phyloP scores from a whole-genome alignment of 2,329 filamentous ascomycete species.

The Dactylella cylindrospora region DNA sequence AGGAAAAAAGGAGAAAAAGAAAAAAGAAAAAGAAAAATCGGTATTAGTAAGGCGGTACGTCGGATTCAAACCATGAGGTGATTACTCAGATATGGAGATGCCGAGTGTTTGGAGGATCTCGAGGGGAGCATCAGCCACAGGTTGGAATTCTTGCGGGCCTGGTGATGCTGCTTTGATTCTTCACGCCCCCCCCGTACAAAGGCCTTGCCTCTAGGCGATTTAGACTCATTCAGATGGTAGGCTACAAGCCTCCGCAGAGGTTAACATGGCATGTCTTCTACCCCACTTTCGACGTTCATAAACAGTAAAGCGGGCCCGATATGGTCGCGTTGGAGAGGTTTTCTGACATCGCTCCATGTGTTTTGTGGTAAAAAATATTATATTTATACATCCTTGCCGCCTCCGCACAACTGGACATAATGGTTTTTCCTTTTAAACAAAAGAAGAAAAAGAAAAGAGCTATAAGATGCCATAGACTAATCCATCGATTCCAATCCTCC shows the following conservation, averaged over 20 bases:
- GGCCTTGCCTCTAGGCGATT: background rate
- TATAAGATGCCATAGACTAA: background rate
- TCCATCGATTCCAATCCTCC: background rate
- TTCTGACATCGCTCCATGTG: background rate
- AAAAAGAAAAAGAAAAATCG: no score
- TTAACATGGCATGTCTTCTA: constrained; percentile 2
- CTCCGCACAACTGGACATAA: constrained; percentile 7
- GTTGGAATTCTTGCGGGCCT: background rate
- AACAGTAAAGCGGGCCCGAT: constrained; percentile 43
- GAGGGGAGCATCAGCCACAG: constrained; percentile 28
- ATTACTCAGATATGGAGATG: constrained; percentile 6
- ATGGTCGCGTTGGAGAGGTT: constrained; percentile 10
- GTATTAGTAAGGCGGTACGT: constrained; percentile 9
- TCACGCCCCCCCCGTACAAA: background rate
- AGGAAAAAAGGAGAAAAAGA: no score
- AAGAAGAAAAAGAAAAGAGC: constrained; percentile 14
- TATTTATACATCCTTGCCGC: constrained; percentile 4
- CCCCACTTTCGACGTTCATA: constrained; percentile 35
- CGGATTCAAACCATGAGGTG: constrained; percentile 14
- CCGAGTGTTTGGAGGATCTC: constrained; percentile 18
- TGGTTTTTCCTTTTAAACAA: background rate
- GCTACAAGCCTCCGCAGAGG: constrained; percentile 29
- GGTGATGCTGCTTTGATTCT: constrained; percentile 6
- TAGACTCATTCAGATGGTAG: constrained; percentile 30
- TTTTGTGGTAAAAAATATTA: background rate